phyloP scores from a whole-genome alignment of 2,329 filamentous ascomycete genomes.

The Tolypocladium paradoxum region DNA sequence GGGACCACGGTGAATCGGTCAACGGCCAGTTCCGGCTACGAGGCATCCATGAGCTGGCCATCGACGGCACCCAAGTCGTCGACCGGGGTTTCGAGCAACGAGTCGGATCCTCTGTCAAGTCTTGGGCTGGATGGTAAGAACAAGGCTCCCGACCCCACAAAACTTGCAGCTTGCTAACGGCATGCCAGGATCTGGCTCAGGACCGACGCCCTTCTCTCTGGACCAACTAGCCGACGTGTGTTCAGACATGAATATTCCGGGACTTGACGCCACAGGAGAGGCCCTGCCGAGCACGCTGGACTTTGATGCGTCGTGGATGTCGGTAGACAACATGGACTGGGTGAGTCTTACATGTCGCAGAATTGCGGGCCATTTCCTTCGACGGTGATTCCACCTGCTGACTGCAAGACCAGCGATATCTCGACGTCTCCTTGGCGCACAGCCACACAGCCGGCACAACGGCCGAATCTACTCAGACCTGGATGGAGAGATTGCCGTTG shows the following conservation, averaged over 20 bases:
- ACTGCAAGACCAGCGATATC: constrained; percentile 14
- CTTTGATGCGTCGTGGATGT: constrained; percentile 26
- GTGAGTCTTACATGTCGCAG: constrained; percentile 13
- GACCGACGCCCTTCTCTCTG: constrained; percentile 10
- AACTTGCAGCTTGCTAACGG: background rate
- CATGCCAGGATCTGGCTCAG: constrained; percentile 4
- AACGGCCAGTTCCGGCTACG: background rate
- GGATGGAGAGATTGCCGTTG: constrained; percentile 17
- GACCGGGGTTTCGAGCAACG: background rate
- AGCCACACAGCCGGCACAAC: constrained; percentile 16
- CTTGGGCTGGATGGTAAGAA: background rate
- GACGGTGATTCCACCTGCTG: constrained; percentile 1
- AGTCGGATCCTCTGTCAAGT: background rate
- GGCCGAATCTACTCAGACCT: constrained; percentile 15
- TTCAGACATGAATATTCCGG: constrained; percentile 4
- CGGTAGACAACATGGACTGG: constrained; percentile 25
- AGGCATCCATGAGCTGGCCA: background rate
- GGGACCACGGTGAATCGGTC: background rate
- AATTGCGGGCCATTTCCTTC: background rate
- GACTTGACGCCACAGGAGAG: background rate
- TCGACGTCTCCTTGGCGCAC: constrained; percentile 23
- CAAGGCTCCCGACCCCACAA: background rate
- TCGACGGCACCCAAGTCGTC: background rate
- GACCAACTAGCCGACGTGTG: constrained; percentile 8
- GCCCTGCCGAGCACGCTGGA: constrained; percentile 9